Conservation (phyloP, 2,329 filamentous ascomycete species). For the Aspergillus tubingensis region DNA sequence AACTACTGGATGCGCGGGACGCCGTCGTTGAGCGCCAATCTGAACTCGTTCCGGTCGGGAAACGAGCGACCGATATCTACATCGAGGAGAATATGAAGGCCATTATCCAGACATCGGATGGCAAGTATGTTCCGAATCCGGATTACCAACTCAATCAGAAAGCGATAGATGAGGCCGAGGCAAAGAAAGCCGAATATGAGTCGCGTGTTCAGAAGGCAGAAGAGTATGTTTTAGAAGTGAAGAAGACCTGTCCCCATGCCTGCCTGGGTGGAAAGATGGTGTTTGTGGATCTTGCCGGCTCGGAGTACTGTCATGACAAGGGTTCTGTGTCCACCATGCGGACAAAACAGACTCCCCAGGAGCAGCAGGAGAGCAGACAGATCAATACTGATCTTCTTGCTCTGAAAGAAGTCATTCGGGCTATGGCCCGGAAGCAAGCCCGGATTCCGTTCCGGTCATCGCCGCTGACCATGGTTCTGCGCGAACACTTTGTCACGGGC, state of each 20-base stretch:
- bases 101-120: conserved; percentile 33
- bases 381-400: conserved; percentile 51
- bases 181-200: conserved; percentile 41
- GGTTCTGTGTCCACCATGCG: background rate
- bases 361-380: conserved; percentile 45
- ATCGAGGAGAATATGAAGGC: conserved; percentile 41
- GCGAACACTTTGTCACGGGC: conserved; percentile 38
- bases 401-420: conserved; percentile 51
- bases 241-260: conserved; percentile 22
- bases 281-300: conserved; percentile 51
- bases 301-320: conserved; percentile 45
- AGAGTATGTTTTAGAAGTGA: conserved; percentile 27
- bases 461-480: conserved; percentile 47
- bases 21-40: conserved; percentile 46
- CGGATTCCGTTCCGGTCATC: conserved; percentile 48
- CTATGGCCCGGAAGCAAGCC: conserved; percentile 35
- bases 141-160: conserved; percentile 39
- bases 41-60: conserved; percentile 49
- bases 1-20: conserved; percentile 40
- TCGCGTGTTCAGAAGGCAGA: conserved; percentile 38
- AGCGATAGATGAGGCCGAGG: conserved; percentile 44
- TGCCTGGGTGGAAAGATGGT: conserved; percentile 47
- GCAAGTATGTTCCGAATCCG: conserved; percentile 38
- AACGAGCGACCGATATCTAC: conserved; percentile 44
- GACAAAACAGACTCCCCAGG: conserved; percentile 39